Base-by-base conservation (phyloP, 345 rosid species). In the Brassica incana region DNA sequence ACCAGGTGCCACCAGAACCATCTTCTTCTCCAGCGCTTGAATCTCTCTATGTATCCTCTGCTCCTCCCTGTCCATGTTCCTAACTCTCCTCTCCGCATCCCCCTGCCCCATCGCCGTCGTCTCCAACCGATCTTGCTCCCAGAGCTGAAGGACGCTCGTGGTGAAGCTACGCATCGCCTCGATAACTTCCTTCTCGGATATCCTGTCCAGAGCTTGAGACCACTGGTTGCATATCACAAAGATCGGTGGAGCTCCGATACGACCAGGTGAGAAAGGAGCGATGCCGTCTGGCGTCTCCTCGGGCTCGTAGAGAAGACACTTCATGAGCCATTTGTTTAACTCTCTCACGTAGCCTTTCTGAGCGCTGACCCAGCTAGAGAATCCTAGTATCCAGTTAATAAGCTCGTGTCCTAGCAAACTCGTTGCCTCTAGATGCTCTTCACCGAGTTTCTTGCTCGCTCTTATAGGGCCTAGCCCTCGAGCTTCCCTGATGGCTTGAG, bases 181-280 rank as follows among this genome's bases (percentile, higher is more conserved):
- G 38, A 96, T 77, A 32, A 93, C 99, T 90, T 90, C 97, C 85
- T 83, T 90, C 84, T 93, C 99, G 1, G 97, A 90, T 83, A 92
- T 84, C 62, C 91, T 81, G 2, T 87, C 92, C 78, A 96, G 36
- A 75, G 92, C 89, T 83, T 91, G 92, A 35, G 95, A 86, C 99
- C 99, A 96, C 77, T 92, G 99, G 83, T 96, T 86, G 81, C 99
- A 96, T 43, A 96, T 90, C 29, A 96, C 97, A 65, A 96, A 96
- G 15, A 96, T 87, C 0, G 90, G 86, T 30, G 99, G 99, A 23
- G 99, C 99, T 35, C 98, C 98, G 2, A 96, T 73, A 73, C 98
- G 86, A 72, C 99, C 92, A 12, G 99, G 99, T 1, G 99, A 96
- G 76, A 92, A 93, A 70, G 99, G 99, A 70, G 12, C 90, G 18